Evolutionary conservation across 371 early-diverging fungal species (phyloP), one percentile per base, ranked within the genome.

Genomic region (Umbelopsis sp.): DNA sequence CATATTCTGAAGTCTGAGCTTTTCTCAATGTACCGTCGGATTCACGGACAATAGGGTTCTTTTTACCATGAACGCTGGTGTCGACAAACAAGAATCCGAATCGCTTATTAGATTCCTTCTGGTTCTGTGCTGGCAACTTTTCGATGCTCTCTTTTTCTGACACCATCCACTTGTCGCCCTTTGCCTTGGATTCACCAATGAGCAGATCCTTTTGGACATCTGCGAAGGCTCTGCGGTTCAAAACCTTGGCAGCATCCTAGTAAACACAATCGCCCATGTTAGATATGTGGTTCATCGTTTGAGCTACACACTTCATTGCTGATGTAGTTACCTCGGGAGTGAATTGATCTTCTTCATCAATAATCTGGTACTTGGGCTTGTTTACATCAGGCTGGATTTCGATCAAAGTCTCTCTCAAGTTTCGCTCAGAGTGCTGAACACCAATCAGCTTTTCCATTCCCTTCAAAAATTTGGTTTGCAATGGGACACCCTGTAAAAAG

Each of bases 371-470:
- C 65, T 84, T 83, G 35, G 96, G 97, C 52, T 88, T 87, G 29
- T 90, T 86, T 24, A 93, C 88, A 35, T 86, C 80, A 35, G 94
- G 87, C 68, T 86, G 70, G 66, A 86, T 80, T 50, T 86, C 79
- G 9, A 85, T 77, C 65, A 93, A 74, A 9, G 86, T 86, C 78
- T 97, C 97, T 24, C 51, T 70, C 25, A 76, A 67, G 37, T 63
- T 52, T 16, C 65, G 65, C 7, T 74, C 69, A 53, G 72, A 63
- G 52, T 78, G 65, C 67, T 79, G 80, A 45, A 91, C 89, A 20
- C 89, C 89, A 79, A 97, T 84, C 70, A 95, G 79, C 69, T 85
- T 81, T 70, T 97, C 97, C 95, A 97, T 97, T 46, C 93, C 92
- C 70, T 84, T 77, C 10, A 85, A 72, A 52, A 92, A 85, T 45